Base-by-base conservation (phyloP, 768 basidiomycete species). In the Termitomyces sp. region DNA sequence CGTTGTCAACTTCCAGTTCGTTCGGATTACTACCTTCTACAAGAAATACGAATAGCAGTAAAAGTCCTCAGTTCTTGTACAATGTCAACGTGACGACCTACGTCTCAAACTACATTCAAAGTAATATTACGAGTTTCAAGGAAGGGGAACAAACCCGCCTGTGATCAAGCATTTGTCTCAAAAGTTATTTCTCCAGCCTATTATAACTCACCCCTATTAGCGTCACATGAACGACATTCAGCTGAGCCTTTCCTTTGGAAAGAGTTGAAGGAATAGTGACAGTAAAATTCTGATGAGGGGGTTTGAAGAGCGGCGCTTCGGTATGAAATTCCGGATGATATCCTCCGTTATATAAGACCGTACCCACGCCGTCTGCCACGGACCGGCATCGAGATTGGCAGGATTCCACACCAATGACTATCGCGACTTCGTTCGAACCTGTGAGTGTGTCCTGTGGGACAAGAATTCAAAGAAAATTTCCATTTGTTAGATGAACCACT, bases 221-320 rank as follows among this genome's bases (percentile, higher is more conserved):
- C 7, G 70, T 46, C 18, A 72, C 47, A 62, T 78, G 76, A 8
- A 64, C 67, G 2, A 76, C 72, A 10, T 66, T 68, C 20, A 80
- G 60, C 61, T 71, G 65, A 7, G 74, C 76, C 34, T 63, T 54
- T 4, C 79, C 77, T 32, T 60, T 48, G 1, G 63, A 0, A 13
- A 65, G 13, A 6, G 29, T 47, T 31, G 66, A 51, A 3, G 79
- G 79, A 13, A 81, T 64, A 32, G 66, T 65, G 6, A 81, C 70
- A 3, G 75, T 72, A 59, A 79, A 77, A 61, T 79, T 79, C 55
- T 81, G 67, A 65, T 78, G 73, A 12, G 79, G 78, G n/a, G 71
- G 52, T 43, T 42, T 53, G 52, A 4, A 10, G 1, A 18, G 7
- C 5, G 64, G 63, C 29, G 22, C 42, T 1, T 26, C 4, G 18